phyloP scores from a whole-genome alignment of 805 yeast genomes.

The Hanseniaspora lindneri region DNA sequence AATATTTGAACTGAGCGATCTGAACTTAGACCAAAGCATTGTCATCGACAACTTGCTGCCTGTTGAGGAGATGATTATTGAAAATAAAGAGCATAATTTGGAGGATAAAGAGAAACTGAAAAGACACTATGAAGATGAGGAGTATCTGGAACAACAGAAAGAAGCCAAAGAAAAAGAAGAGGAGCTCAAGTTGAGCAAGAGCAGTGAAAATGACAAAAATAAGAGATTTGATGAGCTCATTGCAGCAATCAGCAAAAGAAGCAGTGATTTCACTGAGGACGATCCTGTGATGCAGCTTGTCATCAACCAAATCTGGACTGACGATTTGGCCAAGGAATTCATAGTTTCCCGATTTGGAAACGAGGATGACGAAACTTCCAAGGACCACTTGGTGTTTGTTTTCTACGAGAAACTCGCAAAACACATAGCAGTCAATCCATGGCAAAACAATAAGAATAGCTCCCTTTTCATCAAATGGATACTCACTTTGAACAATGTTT shows the following conservation, averaged over 20 bases:
- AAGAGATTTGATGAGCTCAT: slow-evolving; percentile 11
- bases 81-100: slow-evolving; percentile 11
- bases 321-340: slow-evolving; percentile 24
- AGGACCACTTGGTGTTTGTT: slow-evolving; percentile 15
- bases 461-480: slow-evolving; percentile 72
- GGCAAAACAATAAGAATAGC: slow-evolving; percentile 23
- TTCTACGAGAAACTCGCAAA: slow-evolving; percentile 39
- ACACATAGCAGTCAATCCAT: slow-evolving; percentile 32
- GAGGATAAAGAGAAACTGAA: slow-evolving; percentile 28
- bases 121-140: slow-evolving; percentile 28
- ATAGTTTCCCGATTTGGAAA: slow-evolving; percentile 24
- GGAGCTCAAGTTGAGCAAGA: slow-evolving; percentile 17
- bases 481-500: slow-evolving; percentile 50
- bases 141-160: slow-evolving; percentile 19
- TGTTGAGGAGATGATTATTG: slow-evolving; percentile 15
- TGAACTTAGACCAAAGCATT: slow-evolving; percentile 22
- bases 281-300: slow-evolving; percentile 12
- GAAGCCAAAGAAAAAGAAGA: slow-evolving; percentile 25
- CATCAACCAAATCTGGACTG: slow-evolving; percentile 21
- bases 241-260: slow-evolving; percentile 2
- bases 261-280: background rate
- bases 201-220: slow-evolving; percentile 8
- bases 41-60: slow-evolving; percentile 21
- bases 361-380: background rate
- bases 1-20: slow-evolving; percentile 21